Evolutionary conservation across 2,329 filamentous ascomycete genomes (phyloP).

Genomic region (Cercospora sp.): DNA sequence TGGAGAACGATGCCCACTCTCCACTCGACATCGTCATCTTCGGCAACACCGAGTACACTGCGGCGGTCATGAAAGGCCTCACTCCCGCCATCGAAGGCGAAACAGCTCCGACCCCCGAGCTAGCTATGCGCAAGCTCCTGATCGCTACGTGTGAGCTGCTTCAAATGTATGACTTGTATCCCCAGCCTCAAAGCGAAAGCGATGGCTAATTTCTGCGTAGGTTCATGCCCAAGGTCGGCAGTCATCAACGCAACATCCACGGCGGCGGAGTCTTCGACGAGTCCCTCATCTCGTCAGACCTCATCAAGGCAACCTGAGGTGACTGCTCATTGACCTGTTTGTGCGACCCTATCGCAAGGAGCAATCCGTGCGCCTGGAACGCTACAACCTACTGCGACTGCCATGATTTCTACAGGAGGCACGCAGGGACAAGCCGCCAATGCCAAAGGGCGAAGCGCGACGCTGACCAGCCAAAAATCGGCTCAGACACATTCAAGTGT

Average conservation of each 20-base stretch:
- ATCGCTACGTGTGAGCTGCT: constrained; percentile 31
- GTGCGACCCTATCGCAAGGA: not conserved
- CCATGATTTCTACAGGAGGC: too few relatives aligned
- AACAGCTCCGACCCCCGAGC: constrained; percentile 21
- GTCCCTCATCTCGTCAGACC: constrained; percentile 20
- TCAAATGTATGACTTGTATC: not conserved
- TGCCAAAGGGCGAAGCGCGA: not conserved
- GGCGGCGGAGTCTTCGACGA: constrained; percentile 34
- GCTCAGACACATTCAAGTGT: not conserved
- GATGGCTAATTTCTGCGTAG: not conserved
- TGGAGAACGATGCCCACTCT: not conserved
- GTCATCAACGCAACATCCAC: constrained; percentile 33
- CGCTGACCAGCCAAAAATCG: not conserved
- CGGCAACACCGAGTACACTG: constrained; percentile 24
- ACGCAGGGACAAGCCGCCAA: too few relatives aligned
- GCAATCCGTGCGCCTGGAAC: not conserved
- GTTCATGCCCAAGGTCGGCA: constrained; percentile 27
- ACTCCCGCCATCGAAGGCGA: constrained; percentile 31
- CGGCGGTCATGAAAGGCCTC: constrained; percentile 25
- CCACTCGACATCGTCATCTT: constrained; percentile 29
- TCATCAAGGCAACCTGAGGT: constrained; percentile 6
- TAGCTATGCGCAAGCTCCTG: constrained; percentile 30
- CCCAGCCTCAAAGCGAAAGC: not conserved
- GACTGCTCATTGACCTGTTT: not conserved
- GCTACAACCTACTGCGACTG: not conserved